Evolutionary conservation across 106 monocot species (phyloP).

Genomic region (Alisma plantagoaquatica): DNA sequence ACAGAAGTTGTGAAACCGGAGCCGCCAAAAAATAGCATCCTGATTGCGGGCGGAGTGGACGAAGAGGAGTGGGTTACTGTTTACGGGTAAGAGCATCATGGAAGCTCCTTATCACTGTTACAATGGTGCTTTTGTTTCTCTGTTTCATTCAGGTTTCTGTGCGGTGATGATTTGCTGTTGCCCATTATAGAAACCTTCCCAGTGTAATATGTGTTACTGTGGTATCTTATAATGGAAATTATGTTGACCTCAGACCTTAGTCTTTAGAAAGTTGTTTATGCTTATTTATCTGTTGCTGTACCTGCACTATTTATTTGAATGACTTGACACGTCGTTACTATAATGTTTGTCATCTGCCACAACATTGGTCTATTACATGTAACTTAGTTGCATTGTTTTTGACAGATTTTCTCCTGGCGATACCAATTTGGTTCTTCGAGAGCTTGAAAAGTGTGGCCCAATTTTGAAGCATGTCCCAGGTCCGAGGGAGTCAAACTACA

Average conservation of each 20-base stretch:
- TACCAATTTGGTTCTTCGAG: conserved; percentile 75
- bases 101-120: too few relatives aligned
- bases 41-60: conserved; percentile 25
- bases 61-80: conserved; percentile 97
- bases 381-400: neutral
- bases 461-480: conserved; percentile 66
- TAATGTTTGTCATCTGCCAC: neutral
- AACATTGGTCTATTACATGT: neutral
- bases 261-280: conserved; percentile 1
- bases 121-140: neutral
- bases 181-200: neutral
- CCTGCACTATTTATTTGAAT: neutral
- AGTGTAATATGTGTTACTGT: neutral
- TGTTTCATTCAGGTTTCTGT: neutral
- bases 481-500: conserved; percentile 90
- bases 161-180: neutral
- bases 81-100: conserved; percentile 91
- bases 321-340: neutral
- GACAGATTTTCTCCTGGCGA: conserved; percentile 74
- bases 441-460: conserved; percentile 85
- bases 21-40: conserved; percentile 27
- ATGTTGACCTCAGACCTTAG: neutral
- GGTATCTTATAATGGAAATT: neutral
- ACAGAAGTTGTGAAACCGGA: conserved; percentile 83
- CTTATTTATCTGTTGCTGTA: conserved; percentile 1